These are phyloP conservation scores for Fusarium sp. DNA, from an alignment of 2,329 filamentous ascomycete genomes.

Conservation along the genomic window DNA sequence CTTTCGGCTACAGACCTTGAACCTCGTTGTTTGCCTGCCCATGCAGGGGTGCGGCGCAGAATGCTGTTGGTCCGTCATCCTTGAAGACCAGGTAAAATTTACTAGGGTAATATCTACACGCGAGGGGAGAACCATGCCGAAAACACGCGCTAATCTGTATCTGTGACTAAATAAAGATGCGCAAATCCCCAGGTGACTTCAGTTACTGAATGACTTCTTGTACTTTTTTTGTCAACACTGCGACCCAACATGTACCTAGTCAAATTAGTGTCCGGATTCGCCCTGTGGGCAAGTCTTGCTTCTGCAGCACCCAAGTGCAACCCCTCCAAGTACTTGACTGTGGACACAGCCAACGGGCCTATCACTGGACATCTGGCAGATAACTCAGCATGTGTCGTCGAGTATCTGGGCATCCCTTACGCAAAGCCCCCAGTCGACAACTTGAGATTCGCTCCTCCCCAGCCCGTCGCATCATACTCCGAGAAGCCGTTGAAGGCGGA, in stretches of 20 bases:
- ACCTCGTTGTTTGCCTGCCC: not conserved
- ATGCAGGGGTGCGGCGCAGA: slow-evolving; percentile 6
- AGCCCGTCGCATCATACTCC: slow-evolving; percentile 36
- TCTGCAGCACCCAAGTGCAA: slow-evolving; percentile 30
- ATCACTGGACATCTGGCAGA: slow-evolving; percentile 51
- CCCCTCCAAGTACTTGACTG: slow-evolving; percentile 37
- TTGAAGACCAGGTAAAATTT: not conserved
- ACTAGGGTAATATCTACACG: too few species aligned
- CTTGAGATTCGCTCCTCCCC: slow-evolving; percentile 54
- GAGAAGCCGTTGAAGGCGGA: slow-evolving; percentile 21
- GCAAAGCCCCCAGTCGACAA: slow-evolving; percentile 54
- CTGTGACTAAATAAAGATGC: too few species aligned
- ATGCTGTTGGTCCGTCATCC: not conserved
- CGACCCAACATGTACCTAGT: slow-evolving; percentile 18
- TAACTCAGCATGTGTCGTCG: slow-evolving; percentile 50
- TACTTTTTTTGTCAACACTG: not conserved
- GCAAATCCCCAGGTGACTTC: too few species aligned
- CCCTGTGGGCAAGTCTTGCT: slow-evolving; percentile 21
- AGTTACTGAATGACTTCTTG: not conserved
- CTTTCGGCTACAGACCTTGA: too few species aligned
- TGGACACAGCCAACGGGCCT: slow-evolving; percentile 51
- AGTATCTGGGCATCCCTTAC: slow-evolving; percentile 58
- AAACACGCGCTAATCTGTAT: too few species aligned
- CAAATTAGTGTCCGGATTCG: not conserved
- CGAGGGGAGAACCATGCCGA: too few species aligned